Evolutionary conservation across 2,329 filamentous ascomycete species (phyloP), one percentile per base, ranked within the genome.

Genomic region (Cladophialophora psammophila): DNA sequence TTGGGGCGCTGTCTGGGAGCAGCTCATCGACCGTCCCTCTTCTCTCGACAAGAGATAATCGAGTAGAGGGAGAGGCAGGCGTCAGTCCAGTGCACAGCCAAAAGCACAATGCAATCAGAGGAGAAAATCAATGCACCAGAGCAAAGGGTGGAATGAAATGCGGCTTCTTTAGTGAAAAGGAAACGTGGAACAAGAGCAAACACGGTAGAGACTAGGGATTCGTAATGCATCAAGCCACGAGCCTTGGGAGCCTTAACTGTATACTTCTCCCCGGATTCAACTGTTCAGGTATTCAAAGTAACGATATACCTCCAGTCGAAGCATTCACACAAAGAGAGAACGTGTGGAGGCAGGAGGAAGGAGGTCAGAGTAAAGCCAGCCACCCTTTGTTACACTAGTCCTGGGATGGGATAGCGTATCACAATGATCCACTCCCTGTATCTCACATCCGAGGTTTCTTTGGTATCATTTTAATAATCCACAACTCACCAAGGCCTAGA

Each of bases 301-400:
- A 26, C 26, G 26, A 26, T 26, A 26, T 26, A 26, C 26, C 26
- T 26, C 26, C 26, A 26, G 26, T 26, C 26, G 26, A 26, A 26
- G 26, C 26, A 26, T 26, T 26, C 26, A 2, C 26, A 26, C 32
- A 9, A 35, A 12, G 10, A n/a, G 15, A 12, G 10, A 50, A 26
- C 26, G 26, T 26, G 3, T 26, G 45, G 18, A 50, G 6, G 26
- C 7, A 20, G 9, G 18, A 12, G 20, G 9, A 26, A 60, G 5
- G 62, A 60, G 35, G 65, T 64, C 57, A 55, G 59, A 64, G 34
- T 65, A 18, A 60, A 55, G 56, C 63, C 54, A 67, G 54, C 55
- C 60, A 60, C 31, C 34, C 18, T 18, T 26, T 32, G 26, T 8
- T 1, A 48, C 63, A 56, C 58, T 65, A 65, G 35, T 18, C 56